Conservation (phyloP, 495 filamentous ascomycete species). For the Daldinia concentrica region DNA sequence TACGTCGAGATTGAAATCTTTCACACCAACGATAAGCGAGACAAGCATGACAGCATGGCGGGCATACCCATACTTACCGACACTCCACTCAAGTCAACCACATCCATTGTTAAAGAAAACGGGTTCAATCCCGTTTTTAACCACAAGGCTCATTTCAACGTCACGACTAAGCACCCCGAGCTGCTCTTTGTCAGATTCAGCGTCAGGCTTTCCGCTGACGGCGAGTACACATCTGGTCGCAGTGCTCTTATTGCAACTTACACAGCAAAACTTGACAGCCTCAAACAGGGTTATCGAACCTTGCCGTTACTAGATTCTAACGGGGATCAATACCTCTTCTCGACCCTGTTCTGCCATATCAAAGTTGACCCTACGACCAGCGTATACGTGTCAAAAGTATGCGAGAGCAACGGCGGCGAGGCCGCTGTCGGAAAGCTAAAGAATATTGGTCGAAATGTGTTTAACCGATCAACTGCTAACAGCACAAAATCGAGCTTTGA, state of each 20-base stretch:
- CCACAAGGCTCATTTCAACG: constrained; percentile 71
- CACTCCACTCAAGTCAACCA: constrained; percentile 71
- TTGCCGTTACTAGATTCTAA: constrained; percentile 89
- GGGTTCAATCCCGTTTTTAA: constrained; percentile 92
- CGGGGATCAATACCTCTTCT: constrained; percentile 91
- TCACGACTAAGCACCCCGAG: constrained; percentile 91
- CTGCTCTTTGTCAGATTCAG: constrained; percentile 93
- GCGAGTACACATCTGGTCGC: constrained; percentile 63
- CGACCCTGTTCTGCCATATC: constrained; percentile 91
- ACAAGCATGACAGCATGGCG: constrained; percentile 59
- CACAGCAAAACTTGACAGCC: constrained; percentile 87
- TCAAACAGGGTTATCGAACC: constrained; percentile 96
- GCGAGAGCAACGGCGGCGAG: constrained; percentile 46
- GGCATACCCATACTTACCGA: constrained; percentile 67
- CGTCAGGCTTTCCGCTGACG: constrained; percentile 83
- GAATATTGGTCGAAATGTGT: constrained; percentile 59
- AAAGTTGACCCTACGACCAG: constrained; percentile 67
- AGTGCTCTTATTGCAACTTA: constrained; percentile 80
- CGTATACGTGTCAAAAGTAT: constrained; percentile 58
- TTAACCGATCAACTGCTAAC: constrained; percentile 52
- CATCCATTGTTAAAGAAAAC: constrained; percentile 80
- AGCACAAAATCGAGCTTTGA: constrained; percentile 60
- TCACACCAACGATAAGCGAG: constrained; percentile 85
- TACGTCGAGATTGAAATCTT: constrained; percentile 96
- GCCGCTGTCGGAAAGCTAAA: constrained; percentile 57